Base-by-base conservation (phyloP, 257 asterid genomes). In the Salvia splendens region DNA sequence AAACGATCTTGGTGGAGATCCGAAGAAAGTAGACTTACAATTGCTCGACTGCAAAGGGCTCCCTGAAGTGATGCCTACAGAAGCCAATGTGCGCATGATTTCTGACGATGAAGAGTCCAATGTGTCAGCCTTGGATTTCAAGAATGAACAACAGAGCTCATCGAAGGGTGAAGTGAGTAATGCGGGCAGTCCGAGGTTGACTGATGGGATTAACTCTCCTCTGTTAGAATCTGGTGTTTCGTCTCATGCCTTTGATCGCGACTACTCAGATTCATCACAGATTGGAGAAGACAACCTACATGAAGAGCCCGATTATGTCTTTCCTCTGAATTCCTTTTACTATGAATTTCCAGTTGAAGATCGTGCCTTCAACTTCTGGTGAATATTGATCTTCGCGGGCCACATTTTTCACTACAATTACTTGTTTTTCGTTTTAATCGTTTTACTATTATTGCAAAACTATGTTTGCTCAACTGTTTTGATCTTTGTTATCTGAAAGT, bases 341-440 rank as follows among this genome's bases (percentile, higher is more conserved):
- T 73, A 78, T 24, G 30, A 24, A 60, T 84, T 85, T 68, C 92
- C 82, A n/a, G 77, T 64, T 60, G 95, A 87, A 65, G 94, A 90
- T 77, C 90, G 80, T 14, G 79, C 76, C 70, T 81, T 83, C 70
- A 72, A 81, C 71, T 86, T 84, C 82, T 90, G 97, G 97, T 24
- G 30, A 24, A 24, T 24, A 70, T 36, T 84, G 65, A 89, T 76
- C 57, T 52, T 65, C 11, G 8, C 24, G 56, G 56, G 1, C 4
- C 1, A 20, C 45, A 11, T 55, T 30, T 49, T 11, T 7, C 38
- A 28, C 32, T 38, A 47, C 41, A 61, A 0, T 30, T 33, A 5
- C 62, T 8, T 47, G 45, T 50, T 45, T 62, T 41, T 49, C n/a
- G 0, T 64, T 60, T 59, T 14, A 30, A 17, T 43, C n/a, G 51